Conservation (phyloP, 805 yeast species). For the Pichia heedii region DNA sequence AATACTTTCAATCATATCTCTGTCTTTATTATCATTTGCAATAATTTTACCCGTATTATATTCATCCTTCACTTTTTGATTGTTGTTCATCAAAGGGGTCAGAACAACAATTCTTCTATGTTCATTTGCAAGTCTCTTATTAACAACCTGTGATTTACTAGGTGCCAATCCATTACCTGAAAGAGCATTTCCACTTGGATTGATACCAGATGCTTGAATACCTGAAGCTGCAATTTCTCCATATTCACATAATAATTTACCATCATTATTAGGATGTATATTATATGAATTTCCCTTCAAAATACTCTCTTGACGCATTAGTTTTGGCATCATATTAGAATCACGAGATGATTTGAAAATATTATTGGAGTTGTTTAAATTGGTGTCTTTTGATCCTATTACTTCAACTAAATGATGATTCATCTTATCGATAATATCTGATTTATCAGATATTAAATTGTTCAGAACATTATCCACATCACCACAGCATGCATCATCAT, state of each 20-base stretch:
- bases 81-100: conserved; percentile 1
- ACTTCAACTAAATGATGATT: not conserved
- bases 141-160: conserved; percentile 45
- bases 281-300: not conserved
- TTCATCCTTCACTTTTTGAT: not conserved
- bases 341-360: not conserved
- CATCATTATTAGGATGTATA: conserved; percentile 9
- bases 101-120: conserved; percentile 13
- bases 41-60: not conserved
- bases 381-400: not conserved
- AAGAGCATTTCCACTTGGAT: conserved; percentile 16
- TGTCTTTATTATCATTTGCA: not conserved
- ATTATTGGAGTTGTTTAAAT: not conserved
- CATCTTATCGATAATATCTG: conserved; percentile 6
- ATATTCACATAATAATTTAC: conserved; percentile 28
- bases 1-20: not conserved
- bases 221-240: conserved; percentile 60
- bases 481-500: not conserved
- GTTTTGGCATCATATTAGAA: conserved; percentile 14
- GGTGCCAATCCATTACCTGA: conserved; percentile 53
- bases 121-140: conserved; percentile 37
- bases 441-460: conserved; percentile 5
- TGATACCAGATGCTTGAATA: conserved; percentile 22
- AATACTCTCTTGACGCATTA: conserved; percentile 14
- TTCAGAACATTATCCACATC: not conserved